Evolutionary conservation across 2,329 filamentous ascomycete genomes (phyloP).

Genomic region (Colletotrichum simmondsii): DNA sequence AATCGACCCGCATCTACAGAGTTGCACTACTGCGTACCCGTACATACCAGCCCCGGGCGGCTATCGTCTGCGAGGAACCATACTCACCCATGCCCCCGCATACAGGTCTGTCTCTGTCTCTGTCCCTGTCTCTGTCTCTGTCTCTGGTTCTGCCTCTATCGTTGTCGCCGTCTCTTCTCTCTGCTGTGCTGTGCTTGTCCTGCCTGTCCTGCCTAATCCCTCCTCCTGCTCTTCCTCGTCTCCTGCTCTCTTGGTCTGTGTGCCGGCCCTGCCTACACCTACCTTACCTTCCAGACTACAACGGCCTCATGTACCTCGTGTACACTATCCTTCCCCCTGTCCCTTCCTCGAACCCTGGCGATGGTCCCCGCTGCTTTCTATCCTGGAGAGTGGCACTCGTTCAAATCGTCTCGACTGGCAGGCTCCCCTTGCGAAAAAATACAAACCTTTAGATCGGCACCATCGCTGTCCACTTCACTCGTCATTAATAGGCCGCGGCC

Average conservation of each 20-base stretch:
- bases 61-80: conserved; percentile 34
- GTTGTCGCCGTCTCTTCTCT: background rate
- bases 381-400: conserved; percentile 25
- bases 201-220: too few relatives aligned
- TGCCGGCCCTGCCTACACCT: background rate
- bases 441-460: conserved; percentile 30
- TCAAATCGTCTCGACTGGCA: conserved; percentile 11
- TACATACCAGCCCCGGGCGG: conserved; percentile 32
- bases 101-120: conserved; percentile 6
- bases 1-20: conserved; percentile 28
- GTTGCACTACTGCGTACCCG: conserved; percentile 16
- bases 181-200: too few relatives aligned
- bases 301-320: conserved; percentile 25
- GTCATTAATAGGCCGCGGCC: conserved; percentile 34
- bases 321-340: conserved; percentile 21
- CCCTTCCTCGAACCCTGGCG: conserved; percentile 13
- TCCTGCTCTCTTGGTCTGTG: conserved; percentile 10
- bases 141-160: too few relatives aligned
- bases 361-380: conserved; percentile 23
- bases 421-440: conserved; percentile 19
- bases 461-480: conserved; percentile 29
- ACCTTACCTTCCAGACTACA: conserved; percentile 5
- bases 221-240: background rate
- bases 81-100: conserved; percentile 30
- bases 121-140: background rate